Evolutionary conservation across 2,329 filamentous ascomycete genomes (phyloP).

Genomic region (Pyrenophora tritici-repentis): DNA sequence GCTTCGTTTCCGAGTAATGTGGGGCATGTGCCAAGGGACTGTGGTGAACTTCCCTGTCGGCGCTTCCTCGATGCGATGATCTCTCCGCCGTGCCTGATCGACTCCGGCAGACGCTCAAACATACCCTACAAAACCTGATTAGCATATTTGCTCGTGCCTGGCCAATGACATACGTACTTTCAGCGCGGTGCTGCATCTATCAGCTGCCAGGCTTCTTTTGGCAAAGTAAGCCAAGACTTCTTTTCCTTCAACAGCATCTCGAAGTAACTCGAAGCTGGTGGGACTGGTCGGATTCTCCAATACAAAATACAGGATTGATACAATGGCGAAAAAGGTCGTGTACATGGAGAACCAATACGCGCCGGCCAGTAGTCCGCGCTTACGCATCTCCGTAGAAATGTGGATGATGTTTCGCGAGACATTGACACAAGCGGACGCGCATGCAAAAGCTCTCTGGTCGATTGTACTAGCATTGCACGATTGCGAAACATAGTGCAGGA

Average conservation of each 20-base stretch:
- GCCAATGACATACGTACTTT: constrained; percentile 60
- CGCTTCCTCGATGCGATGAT: constrained; percentile 43
- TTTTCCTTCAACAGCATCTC: constrained; percentile 82
- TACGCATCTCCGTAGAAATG: constrained; percentile 77
- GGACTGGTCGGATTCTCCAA: constrained; percentile 78
- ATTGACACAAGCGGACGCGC: constrained; percentile 68
- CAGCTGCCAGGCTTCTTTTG: constrained; percentile 84
- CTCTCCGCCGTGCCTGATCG: constrained; percentile 58
- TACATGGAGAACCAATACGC: constrained; percentile 89
- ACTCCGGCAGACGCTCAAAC: constrained; percentile 81
- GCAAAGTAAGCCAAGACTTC: constrained; percentile 80
- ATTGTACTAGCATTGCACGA: constrained; percentile 55
- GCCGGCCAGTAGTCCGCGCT: constrained; percentile 74
- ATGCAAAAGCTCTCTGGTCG: constrained; percentile 80
- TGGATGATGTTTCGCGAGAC: constrained; percentile 77
- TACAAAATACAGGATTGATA: constrained; percentile 79
- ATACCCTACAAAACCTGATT: constrained; percentile 61
- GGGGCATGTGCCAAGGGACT: constrained; percentile 32
- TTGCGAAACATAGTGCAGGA: constrained; percentile 80
- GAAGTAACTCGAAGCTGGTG: constrained; percentile 77
- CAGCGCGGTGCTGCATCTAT: constrained; percentile 79
- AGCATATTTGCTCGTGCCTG: constrained; percentile 6
- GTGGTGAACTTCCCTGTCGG: constrained; percentile 45
- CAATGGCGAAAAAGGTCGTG: constrained; percentile 79
- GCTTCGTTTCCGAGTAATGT: constrained; percentile 33